phyloP scores from a whole-genome alignment of 352 stramenopile genomes.

The Bremia lactucae region DNA sequence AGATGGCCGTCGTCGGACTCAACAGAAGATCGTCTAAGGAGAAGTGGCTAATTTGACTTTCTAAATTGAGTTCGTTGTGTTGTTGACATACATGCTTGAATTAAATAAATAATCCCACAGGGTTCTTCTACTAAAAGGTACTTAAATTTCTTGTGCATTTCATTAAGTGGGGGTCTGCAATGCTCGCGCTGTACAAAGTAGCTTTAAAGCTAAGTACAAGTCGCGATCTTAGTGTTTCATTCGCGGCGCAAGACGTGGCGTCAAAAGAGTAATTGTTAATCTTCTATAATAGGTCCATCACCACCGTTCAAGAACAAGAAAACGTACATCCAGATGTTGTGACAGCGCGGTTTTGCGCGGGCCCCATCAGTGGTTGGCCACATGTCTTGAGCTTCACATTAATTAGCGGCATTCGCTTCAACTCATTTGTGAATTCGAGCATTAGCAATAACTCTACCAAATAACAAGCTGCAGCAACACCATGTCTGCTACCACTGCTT shows the following conservation, averaged over 20 bases:
- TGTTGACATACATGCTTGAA: conserved; percentile 5
- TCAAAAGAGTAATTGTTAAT: conserved; percentile 12
- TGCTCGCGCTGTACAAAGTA: no score
- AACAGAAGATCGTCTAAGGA: conserved; percentile 11
- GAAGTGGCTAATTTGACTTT: conserved; percentile 6
- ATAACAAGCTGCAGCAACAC: neutral
- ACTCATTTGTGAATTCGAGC: conserved; percentile 26
- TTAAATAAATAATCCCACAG: no score
- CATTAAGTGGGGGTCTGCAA: no score
- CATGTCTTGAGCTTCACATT: no score
- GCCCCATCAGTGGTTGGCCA: no score
- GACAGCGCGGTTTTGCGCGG: no score
- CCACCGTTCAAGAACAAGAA: neutral
- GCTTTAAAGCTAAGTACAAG: no score
- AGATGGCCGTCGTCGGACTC: conserved; percentile 14
- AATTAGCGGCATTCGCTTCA: no score
- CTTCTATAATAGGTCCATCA: conserved; percentile 23
- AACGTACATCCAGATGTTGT: no score
- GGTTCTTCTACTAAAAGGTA: no score
- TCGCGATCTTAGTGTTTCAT: conserved; percentile 4
- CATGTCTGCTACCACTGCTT: conserved; percentile 11
- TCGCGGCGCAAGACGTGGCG: conserved; percentile 5
- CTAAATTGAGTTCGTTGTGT: conserved; percentile 9
- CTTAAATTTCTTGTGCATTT: no score
- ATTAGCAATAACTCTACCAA: neutral